Percentiles rank a stretch among this genome's conserved stretches.
phyloP scores from a whole-genome alignment of 2,329 filamentous ascomycete genomes.

The Rhytidhysteron rufulum region DNA sequence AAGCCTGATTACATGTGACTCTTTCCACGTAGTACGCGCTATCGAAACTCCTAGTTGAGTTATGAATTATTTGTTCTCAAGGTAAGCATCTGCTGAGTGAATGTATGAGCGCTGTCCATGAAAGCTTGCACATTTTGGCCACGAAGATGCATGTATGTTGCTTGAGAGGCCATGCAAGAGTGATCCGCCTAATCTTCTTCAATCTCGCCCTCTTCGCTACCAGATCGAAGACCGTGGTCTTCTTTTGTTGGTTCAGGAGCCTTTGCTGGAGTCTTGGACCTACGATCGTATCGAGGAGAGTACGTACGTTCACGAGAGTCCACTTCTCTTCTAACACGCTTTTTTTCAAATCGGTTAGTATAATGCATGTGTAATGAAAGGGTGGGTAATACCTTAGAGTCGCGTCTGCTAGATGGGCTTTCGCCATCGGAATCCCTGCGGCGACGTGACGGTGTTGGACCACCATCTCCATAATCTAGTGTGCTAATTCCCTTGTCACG shows the following conservation, averaged over 20 bases:
- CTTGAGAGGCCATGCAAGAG: no score
- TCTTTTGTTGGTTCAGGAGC: constrained; percentile 38
- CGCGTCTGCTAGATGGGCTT: constrained; percentile 35
- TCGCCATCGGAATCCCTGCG: constrained; percentile 73
- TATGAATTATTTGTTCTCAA: no score
- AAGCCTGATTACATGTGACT: no score
- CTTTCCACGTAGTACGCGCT: no score
- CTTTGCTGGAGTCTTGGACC: constrained; percentile 53
- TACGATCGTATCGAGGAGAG: constrained; percentile 52
- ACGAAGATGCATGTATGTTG: no score
- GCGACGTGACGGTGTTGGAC: constrained; percentile 59
- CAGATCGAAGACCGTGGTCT: constrained; percentile 68
- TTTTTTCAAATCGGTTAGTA: no score
- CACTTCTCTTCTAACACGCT: constrained; percentile 21
- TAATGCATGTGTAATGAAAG: constrained; percentile 1
- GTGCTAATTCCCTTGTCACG: constrained; percentile 79
- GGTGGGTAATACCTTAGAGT: constrained; percentile 38
- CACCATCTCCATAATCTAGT: constrained; percentile 79
- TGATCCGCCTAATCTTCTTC: constrained; percentile 65
- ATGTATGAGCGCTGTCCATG: no score
- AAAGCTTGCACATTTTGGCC: no score
- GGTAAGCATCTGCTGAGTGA: no score
- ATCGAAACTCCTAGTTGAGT: no score
- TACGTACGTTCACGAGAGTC: constrained; percentile 58
- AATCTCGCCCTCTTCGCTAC: constrained; percentile 97